Evolutionary conservation across 768 basidiomycete species (phyloP), one percentile per base, ranked within the genome.

Genomic region (Crepidotus variabilis): DNA sequence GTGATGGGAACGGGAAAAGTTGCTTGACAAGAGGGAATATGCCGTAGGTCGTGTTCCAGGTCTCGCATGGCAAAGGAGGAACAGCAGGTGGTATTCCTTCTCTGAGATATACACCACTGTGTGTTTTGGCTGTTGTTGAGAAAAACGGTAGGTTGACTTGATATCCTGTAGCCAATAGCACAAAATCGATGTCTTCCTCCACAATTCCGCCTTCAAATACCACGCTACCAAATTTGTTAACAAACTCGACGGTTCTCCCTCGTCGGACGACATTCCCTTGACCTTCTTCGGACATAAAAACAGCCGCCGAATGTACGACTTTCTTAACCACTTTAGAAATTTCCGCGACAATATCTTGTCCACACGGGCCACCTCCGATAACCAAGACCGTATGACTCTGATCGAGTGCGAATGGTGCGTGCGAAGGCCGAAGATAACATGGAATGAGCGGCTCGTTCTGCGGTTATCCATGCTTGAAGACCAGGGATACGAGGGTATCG

Each of bases 161-260:
- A 66, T 87, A 94, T 10, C 91, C 92, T 1, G 91, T 94, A 2
- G 89, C 91, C n/a, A 92, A 71, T 51, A 92, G 82, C 60, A 83
- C 84, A 59, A 81, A 71, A 60, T 87, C 83, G 54, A 92, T 73
- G 5, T 73, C 75, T 33, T 69, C 60, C 64, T 88, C 86, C 11
- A 66, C 62, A 1, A 80, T 71, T 1, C 82, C 85, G 28, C 28
- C 28, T 57, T 78, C 80, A 60, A 90, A 87, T 32, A 74, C 63
- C 6, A 86, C 83, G 2, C 82, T 82, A 20, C 62, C 0, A 61
- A 62, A 16, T 18, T 28, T 14, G 49, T 33, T 24, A 49, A 18
- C 24, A 52, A 61, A 45, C 35, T 47, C n/a, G 20, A 47, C 22
- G 22, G 39, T 11, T 23, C 47, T 54, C 50, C 52, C 51, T 24